These are phyloP conservation scores for Castanopsis chinensis DNA, from an alignment of 306 rosid species.

Conservation along the genomic window DNA sequence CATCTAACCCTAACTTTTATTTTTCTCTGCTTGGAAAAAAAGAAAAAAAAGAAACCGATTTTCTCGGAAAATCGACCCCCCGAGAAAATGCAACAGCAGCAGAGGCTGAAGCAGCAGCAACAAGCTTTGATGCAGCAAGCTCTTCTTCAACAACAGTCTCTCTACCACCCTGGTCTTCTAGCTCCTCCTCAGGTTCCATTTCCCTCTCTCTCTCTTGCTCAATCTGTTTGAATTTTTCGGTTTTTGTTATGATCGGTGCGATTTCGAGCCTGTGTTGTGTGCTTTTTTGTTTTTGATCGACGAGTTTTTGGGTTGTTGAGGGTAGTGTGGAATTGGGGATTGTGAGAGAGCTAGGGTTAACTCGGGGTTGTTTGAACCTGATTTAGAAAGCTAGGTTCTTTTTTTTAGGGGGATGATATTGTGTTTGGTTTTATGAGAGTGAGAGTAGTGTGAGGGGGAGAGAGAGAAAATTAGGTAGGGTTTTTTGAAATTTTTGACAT, in stretches of 20 bases:
- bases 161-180: slow-evolving; percentile 90
- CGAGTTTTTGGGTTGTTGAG: neutral
- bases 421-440: neutral
- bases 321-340: neutral
- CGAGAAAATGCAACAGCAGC: slow-evolving; percentile 89
- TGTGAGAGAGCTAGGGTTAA: slow-evolving; percentile 21
- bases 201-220: slow-evolving; percentile 3
- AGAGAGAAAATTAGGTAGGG: neutral
- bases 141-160: slow-evolving; percentile 91
- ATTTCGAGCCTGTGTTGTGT: neutral
- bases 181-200: slow-evolving; percentile 94
- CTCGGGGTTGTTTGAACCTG: neutral
- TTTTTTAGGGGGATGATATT: neutral
- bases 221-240: neutral
- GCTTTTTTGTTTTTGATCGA: neutral
- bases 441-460: neutral
- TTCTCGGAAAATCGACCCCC: slow-evolving; percentile 28
- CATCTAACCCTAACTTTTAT: slow-evolving; percentile 62
- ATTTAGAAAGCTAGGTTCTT: neutral
- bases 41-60: neutral
- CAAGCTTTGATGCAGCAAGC: slow-evolving; percentile 99
- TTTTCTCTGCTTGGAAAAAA: neutral
- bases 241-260: neutral
- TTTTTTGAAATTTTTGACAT: neutral
- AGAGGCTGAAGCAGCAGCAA: slow-evolving; percentile 92